Evolutionary conservation across 371 early-diverging fungal genomes (phyloP).

Genomic region (Funneliformis caledonium): DNA sequence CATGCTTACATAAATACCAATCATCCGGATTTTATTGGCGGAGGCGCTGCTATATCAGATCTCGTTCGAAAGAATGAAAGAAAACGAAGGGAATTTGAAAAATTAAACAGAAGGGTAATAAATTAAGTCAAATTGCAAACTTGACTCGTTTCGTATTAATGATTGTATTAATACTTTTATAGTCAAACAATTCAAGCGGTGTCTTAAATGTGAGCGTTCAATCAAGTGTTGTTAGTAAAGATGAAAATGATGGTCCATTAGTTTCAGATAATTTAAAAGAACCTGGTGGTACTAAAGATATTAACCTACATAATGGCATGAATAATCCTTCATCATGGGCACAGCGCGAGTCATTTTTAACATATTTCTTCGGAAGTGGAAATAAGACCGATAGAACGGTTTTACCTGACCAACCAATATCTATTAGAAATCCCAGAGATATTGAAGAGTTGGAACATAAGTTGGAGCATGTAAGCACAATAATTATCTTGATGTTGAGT

Average conservation of each 20-base stretch:
- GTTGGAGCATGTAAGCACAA: slow-evolving; percentile 24
- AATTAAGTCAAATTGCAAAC: neutral
- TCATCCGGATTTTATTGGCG: slow-evolving; percentile 91
- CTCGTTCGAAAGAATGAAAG: slow-evolving; percentile 59
- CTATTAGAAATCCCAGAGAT: slow-evolving; percentile 6
- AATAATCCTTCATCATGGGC: slow-evolving; percentile 4
- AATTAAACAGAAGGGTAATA: slow-evolving; percentile 35
- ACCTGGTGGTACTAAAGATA: slow-evolving; percentile 13
- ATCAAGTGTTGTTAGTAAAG: slow-evolving; percentile 9
- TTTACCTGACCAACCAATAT: slow-evolving; percentile 29
- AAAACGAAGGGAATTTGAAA: slow-evolving; percentile 55
- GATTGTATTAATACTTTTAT: neutral
- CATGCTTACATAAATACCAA: slow-evolving; percentile 91
- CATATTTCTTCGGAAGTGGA: slow-evolving; percentile 41
- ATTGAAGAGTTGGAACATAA: slow-evolving; percentile 31
- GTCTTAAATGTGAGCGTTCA: neutral
- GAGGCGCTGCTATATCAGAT: slow-evolving; percentile 70
- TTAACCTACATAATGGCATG: slow-evolving; percentile 16
- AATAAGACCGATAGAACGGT: slow-evolving; percentile 35
- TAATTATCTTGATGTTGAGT: neutral
- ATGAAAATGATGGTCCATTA: slow-evolving; percentile 20
- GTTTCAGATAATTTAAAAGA: slow-evolving; percentile 23
- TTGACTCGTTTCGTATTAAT: neutral
- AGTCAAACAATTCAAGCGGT: neutral
- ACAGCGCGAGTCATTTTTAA: slow-evolving; percentile 35